Percentiles rank a stretch among this genome's conserved stretches.
Evolutionary conservation across 345 rosid species (phyloP).

Genomic region (Viola odorata): DNA sequence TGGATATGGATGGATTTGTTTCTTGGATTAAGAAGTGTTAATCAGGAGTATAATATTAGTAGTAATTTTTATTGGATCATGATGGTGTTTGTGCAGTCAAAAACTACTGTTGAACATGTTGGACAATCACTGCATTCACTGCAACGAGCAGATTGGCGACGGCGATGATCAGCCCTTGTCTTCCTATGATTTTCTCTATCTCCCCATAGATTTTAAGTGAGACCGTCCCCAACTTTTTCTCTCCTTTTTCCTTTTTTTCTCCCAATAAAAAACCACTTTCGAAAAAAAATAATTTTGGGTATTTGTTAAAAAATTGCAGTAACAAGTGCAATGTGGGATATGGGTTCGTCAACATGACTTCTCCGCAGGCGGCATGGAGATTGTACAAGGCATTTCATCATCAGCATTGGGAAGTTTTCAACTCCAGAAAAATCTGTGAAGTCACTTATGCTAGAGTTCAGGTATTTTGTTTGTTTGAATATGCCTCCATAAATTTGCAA

Average conservation of each 20-base stretch:
- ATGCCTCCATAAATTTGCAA: not conserved
- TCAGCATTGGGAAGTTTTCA: constrained; percentile 74
- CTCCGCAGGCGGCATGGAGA: constrained; percentile 66
- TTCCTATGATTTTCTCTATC: constrained; percentile 85
- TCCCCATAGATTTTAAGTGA: constrained; percentile 93
- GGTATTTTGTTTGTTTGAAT: constrained; percentile 25
- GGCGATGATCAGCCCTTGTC: constrained; percentile 55
- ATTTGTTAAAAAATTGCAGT: constrained; percentile 28
- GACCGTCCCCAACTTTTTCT: not conserved
- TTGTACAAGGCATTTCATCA: constrained; percentile 76
- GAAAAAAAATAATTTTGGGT: not conserved
- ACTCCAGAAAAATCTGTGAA: constrained; percentile 77
- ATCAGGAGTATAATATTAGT: not conserved
- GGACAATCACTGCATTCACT: constrained; percentile 86
- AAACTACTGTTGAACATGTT: constrained; percentile 55
- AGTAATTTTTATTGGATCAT: not conserved
- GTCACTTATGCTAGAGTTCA: constrained; percentile 88
- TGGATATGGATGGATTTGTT: not conserved
- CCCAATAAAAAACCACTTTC: not conserved
- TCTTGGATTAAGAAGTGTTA: not conserved
- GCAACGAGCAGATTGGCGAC: constrained; percentile 62
- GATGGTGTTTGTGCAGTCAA: constrained; percentile 14
- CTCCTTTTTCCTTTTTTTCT: not conserved
- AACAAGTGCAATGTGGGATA: constrained; percentile 94
- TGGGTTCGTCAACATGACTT: constrained; percentile 97